These are phyloP conservation scores for Raphanus raphanistrum DNA, from an alignment of 345 rosid genomes.

Conservation along the genomic window DNA sequence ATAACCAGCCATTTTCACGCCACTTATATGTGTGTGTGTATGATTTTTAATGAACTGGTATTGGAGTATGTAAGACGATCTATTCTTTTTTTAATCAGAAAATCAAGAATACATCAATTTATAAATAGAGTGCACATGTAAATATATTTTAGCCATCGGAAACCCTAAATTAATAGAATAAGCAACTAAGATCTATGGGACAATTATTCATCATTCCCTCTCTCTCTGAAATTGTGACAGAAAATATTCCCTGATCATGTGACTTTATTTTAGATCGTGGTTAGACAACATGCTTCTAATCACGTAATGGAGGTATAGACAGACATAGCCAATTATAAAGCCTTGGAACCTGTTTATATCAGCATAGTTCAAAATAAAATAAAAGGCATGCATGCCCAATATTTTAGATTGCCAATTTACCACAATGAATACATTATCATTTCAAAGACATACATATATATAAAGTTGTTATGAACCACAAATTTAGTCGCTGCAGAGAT, in stretches of 20 bases:
- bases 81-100: not conserved
- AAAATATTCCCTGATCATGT: constrained; percentile 41
- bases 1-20: too few relatives aligned
- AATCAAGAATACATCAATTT: not conserved
- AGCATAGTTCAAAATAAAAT: not conserved
- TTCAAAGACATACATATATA: not conserved
- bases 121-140: not conserved
- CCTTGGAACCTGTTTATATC: not conserved
- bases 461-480: not conserved
- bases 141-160: not conserved
- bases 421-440: not conserved
- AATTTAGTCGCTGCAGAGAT: not conserved
- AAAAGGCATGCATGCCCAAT: not conserved
- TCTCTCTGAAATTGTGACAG: constrained; percentile 28
- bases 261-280: constrained; percentile 32
- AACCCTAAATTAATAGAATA: not conserved
- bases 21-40: not conserved
- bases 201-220: constrained; percentile 33
- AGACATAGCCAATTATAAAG: not conserved
- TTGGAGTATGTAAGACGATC: not conserved
- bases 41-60: not conserved
- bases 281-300: constrained; percentile 21
- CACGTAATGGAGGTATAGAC: not conserved
- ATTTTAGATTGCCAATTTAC: not conserved
- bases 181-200: constrained; percentile 10